Evolutionary conservation across 257 asterid species (phyloP).

Genomic region (Lycium ferocissimum): DNA sequence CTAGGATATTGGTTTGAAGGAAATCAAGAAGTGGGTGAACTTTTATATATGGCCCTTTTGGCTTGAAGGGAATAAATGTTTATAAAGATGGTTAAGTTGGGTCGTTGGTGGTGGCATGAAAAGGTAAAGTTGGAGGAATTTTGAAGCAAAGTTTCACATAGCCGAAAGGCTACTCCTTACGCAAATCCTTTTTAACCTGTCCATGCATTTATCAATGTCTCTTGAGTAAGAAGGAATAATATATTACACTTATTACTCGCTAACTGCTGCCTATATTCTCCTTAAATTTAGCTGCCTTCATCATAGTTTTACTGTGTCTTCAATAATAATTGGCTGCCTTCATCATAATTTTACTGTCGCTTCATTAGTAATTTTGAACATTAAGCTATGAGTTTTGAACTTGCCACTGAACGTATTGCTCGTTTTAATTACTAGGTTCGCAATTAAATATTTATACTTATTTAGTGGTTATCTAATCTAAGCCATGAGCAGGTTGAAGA

Average conservation of each 20-base stretch:
- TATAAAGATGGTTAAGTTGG: constrained; percentile 32
- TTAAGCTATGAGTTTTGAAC: neutral
- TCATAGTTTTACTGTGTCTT: neutral
- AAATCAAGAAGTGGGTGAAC: neutral
- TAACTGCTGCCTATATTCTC: neutral
- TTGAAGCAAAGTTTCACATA: constrained; percentile 51
- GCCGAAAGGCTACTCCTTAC: constrained; percentile 51
- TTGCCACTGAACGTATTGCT: neutral
- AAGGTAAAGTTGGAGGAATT: constrained; percentile 47
- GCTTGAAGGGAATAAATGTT: neutral
- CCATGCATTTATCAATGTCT: constrained; percentile 4
- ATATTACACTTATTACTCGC: neutral
- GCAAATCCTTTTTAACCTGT: constrained; percentile 6
- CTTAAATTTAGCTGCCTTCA: neutral
- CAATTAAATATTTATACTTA: no score
- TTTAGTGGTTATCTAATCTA: no score
- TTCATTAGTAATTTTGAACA: neutral
- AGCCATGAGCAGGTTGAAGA: no score
- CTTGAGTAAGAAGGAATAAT: constrained; percentile 15
- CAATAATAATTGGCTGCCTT: neutral
- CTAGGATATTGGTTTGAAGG: neutral
- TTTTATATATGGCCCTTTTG: neutral
- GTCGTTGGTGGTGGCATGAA: constrained; percentile 38
- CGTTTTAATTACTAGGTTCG: neutral
- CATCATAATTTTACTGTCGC: neutral